Evolutionary conservation across 768 basidiomycete species (phyloP), one percentile per base, ranked within the genome.

Genomic region (Podaxis sp.): DNA sequence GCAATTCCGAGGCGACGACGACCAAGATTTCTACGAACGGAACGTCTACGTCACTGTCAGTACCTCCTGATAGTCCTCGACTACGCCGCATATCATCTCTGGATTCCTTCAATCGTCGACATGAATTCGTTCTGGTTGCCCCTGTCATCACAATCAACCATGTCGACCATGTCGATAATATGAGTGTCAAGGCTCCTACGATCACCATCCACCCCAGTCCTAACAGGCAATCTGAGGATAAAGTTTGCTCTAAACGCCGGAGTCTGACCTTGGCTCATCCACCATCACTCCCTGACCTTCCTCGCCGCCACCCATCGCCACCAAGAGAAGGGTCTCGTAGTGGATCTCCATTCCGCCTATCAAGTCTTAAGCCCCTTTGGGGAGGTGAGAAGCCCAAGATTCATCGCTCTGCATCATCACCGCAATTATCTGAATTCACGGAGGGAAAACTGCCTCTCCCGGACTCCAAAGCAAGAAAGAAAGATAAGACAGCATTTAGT

Each of bases 321-420:
- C 19, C 53, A 13, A 52, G 12, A 46, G 46, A 40, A n/a, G 37
- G 64, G 53, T 66, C 64, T 41, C 64, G 60, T 17, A 38, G 63
- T 43, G 66, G 59, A 29, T 46, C 57, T 54, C 61, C 63, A 46
- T 71, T 73, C 59, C 66, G 67, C n/a, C 59, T 74, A 12, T 66
- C 68, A 9, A 69, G 65, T 46, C 62, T 74, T 11, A 73, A 70
- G 46, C 66, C 69, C 22, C 66, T 66, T 54, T 72, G 71, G 57
- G 72, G 66, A 50, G 67, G 69, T 1, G 72, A 69, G 59, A 69
- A 67, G 49, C 66, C 64, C 22, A 70, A 69, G 58, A 63, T 71
- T 58, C 57, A 67, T 12, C 71, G 66, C 22, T 66, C 66, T 54
- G 25, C 64, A 29, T 75, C 76, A 7, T 74, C 72, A 22, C 74